These are phyloP conservation scores for Cercospora citrullina DNA, from an alignment of 2,329 filamentous ascomycete species.

Conservation along the genomic window DNA sequence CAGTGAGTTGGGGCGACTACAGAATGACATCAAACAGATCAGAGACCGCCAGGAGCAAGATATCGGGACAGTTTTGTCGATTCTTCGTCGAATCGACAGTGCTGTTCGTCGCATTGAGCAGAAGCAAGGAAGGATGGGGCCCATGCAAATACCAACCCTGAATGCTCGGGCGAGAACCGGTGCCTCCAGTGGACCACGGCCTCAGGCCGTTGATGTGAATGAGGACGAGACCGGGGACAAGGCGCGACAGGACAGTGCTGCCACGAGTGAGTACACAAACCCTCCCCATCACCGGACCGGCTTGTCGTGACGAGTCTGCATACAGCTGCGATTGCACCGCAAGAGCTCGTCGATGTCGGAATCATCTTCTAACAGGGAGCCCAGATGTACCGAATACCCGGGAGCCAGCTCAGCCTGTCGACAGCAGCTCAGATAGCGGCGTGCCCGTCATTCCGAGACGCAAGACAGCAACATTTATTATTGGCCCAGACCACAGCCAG, in stretches of 20 bases:
- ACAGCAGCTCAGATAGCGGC: background rate
- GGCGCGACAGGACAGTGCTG: slow-evolving; percentile 3
- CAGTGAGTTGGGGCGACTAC: background rate
- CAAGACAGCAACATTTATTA: background rate
- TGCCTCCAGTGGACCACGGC: slow-evolving; percentile 6
- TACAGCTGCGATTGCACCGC: background rate
- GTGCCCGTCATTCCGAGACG: background rate
- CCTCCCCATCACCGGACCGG: background rate
- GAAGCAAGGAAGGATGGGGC: background rate
- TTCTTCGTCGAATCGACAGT: background rate
- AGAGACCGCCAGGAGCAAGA: background rate
- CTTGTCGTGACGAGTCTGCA: background rate
- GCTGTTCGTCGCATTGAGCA: background rate
- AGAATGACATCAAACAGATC: background rate
- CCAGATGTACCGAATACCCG: background rate
- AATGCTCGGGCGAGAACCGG: background rate
- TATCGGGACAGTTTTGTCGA: background rate
- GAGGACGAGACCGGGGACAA: background rate
- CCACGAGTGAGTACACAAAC: background rate
- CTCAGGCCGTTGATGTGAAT: background rate
- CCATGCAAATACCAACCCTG: background rate
- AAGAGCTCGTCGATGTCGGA: background rate
- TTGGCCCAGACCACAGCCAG: background rate
- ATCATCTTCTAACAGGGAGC: background rate
- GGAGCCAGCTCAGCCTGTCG: background rate